Percentiles rank a stretch among this genome's conserved stretches.
Evolutionary conservation across 2,329 filamentous ascomycete genomes (phyloP).

Genomic region (Penicillium sp.): DNA sequence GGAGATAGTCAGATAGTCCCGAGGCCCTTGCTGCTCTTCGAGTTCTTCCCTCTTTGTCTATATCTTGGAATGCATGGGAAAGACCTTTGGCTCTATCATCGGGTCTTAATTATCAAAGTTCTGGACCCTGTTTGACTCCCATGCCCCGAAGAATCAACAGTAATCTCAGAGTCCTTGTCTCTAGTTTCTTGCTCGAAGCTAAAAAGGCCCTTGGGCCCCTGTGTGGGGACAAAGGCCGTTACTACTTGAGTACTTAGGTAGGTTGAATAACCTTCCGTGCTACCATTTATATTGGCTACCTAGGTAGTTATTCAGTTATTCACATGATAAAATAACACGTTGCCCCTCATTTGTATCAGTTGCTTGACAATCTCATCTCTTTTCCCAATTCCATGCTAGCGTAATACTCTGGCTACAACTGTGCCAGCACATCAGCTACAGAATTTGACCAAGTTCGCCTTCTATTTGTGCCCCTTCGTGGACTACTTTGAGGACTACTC

Average conservation of each 20-base stretch:
- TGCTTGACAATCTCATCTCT: too few species aligned
- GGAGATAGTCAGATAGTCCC: too few species aligned
- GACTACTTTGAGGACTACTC: not conserved
- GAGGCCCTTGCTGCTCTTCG: not conserved
- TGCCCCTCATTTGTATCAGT: too few species aligned
- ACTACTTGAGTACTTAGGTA: too few species aligned
- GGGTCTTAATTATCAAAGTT: not conserved
- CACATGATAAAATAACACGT: too few species aligned
- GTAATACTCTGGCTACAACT: not conserved
- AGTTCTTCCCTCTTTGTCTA: not conserved
- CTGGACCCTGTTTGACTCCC: not conserved
- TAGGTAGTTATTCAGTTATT: too few species aligned
- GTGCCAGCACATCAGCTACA: not conserved
- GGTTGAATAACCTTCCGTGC: too few species aligned
- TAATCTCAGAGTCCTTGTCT: fast-evolving
- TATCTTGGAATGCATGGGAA: not conserved
- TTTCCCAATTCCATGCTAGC: too few species aligned
- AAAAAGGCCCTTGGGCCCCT: not conserved
- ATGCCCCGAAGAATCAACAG: not conserved
- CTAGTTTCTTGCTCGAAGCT: not conserved
- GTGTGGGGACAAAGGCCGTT: not conserved
- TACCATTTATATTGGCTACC: too few species aligned
- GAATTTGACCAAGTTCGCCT: too few species aligned
- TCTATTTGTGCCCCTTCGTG: not conserved
- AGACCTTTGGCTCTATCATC: not conserved